Percentiles rank a stretch among this genome's conserved stretches.
Conservation (phyloP, 2,329 filamentous ascomycete species). For the Xylariales sp. region DNA sequence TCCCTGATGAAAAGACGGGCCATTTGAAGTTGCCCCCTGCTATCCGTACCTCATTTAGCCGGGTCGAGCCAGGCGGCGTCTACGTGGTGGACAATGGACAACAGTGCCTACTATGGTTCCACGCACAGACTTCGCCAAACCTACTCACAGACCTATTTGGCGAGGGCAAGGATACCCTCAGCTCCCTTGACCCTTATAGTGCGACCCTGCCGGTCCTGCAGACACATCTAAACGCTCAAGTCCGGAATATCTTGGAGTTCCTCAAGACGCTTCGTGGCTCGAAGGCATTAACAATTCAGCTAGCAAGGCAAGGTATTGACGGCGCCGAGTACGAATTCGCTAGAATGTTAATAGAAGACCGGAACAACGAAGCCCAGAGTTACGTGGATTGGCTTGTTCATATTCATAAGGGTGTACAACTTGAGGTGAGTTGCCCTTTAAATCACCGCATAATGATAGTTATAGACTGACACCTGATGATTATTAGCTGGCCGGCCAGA, state of each 20-base stretch:
- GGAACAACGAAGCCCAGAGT: conserved; percentile 96
- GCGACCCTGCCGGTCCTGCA: conserved; percentile 85
- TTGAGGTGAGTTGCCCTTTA: conserved; percentile 72
- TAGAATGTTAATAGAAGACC: conserved; percentile 87
- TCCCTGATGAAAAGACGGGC: conserved; percentile 86
- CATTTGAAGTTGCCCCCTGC: conserved; percentile 85
- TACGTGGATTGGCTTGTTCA: conserved; percentile 99
- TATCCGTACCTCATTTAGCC: conserved; percentile 84
- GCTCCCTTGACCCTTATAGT: conserved; percentile 82
- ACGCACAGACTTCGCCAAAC: conserved; percentile 91
- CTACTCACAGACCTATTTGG: conserved; percentile 92
- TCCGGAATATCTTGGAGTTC: conserved; percentile 92
- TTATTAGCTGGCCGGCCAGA: conserved; percentile 72
- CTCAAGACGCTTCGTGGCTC: conserved; percentile 82
- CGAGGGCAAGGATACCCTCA: conserved; percentile 75
- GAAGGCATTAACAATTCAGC: conserved; percentile 88
- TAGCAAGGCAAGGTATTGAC: conserved; percentile 92
- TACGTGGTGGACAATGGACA: conserved; percentile 98
- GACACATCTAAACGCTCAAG: conserved; percentile 93
- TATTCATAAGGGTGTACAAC: conserved; percentile 90
- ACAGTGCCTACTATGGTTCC: conserved; percentile 90
- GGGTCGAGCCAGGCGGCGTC: conserved; percentile 90
- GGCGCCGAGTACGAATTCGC: conserved; percentile 98
- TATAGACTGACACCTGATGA: conserved; percentile 25
- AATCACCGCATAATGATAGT: conserved; percentile 1